Conservation (phyloP, 2,329 filamentous ascomycete species). For the Colletotrichum spaethianum region DNA sequence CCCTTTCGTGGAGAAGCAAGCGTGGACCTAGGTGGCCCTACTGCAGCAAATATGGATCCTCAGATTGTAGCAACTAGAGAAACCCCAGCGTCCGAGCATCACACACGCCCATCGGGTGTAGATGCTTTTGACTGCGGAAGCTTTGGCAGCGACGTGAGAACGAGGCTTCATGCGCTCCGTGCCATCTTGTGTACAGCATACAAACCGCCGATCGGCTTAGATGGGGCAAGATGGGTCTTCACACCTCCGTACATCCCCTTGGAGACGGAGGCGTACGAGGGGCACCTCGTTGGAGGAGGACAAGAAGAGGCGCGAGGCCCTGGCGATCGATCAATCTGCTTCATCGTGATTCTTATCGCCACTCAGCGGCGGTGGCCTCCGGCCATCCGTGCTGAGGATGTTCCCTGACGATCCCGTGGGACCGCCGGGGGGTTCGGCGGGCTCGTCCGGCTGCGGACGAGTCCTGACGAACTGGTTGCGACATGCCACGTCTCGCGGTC, state of each 20-base stretch:
- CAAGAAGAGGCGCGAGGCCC: neutral
- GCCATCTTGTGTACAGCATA: neutral
- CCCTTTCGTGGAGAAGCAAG: constrained; percentile 8
- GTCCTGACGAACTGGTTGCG: neutral
- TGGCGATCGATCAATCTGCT: neutral
- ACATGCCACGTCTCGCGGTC: neutral
- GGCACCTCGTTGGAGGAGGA: neutral
- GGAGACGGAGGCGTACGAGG: neutral
- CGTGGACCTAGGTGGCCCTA: constrained; percentile 10
- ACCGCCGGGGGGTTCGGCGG: neutral
- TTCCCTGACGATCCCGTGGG: neutral
- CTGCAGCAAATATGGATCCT: constrained; percentile 20
- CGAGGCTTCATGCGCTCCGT: neutral
- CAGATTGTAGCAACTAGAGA: neutral
- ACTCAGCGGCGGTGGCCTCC: neutral
- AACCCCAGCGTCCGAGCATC: constrained; percentile 3
- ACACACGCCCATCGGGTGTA: constrained; percentile 2
- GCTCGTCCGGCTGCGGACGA: neutral
- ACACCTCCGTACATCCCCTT: neutral
- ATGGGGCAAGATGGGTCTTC: neutral
- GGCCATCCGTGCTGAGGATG: neutral
- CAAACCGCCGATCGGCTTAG: neutral
- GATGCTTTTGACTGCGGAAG: neutral
- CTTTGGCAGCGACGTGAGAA: neutral
- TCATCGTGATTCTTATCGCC: neutral